Conservation (phyloP, 345 rosid genomes). For the Theobroma cacao region DNA sequence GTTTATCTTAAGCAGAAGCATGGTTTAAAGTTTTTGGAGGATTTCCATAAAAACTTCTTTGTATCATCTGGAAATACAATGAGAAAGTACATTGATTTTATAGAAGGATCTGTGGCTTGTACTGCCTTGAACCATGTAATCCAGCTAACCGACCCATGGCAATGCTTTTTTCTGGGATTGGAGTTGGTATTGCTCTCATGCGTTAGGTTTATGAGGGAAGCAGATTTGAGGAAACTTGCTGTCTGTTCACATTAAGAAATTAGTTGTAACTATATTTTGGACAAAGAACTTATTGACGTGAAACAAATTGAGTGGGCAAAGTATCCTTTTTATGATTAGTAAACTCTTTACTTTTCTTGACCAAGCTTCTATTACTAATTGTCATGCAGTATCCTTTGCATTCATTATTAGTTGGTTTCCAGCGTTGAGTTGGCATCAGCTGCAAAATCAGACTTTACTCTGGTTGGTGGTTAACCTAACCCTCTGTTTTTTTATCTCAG, state of each 20-base stretch:
- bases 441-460: not conserved
- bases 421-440: not conserved
- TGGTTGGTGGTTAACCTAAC: conserved; percentile 2
- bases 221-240: not conserved
- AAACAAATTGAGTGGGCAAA: not conserved
- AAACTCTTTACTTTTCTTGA: not conserved
- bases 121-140: not conserved
- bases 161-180: not conserved
- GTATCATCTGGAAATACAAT: conserved; percentile 9
- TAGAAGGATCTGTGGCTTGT: not conserved
- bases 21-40: conserved; percentile 6
- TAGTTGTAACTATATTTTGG: not conserved
- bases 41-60: not conserved
- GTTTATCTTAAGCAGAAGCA: conserved; percentile 29
- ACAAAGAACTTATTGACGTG: not conserved
- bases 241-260: not conserved
- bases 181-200: conserved; percentile 1
- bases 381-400: not conserved
- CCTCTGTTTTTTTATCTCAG: conserved; percentile 30
- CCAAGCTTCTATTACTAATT: not conserved
- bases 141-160: not conserved
- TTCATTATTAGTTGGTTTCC: conserved; percentile 3
- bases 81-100: not conserved
- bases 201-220: not conserved
- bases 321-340: not conserved